A percentile compares a stretch with the other conserved stretches of the same genome.
phyloP scores from a whole-genome alignment of 176 grass and related monocot species.

The Ensete glaucum region DNA sequence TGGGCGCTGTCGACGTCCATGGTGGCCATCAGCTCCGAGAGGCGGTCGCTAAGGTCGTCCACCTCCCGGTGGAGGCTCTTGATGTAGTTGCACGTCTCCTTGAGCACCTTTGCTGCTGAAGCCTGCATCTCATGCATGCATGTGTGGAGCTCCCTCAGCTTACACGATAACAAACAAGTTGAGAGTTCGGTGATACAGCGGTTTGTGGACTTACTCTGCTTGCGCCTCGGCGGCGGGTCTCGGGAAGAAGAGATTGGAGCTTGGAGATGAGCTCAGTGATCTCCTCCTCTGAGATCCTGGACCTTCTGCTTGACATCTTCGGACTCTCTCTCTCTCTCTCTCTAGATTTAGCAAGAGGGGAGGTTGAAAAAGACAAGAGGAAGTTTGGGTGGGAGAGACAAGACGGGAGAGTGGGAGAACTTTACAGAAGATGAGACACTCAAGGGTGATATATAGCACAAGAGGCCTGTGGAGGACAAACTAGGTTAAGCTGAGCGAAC shows the following conservation, averaged over 20 bases:
- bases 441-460: too few species aligned
- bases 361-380: neutral
- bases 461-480: too few species aligned
- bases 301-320: constrained; percentile 42
- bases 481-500: too few species aligned
- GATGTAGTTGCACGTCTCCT: constrained; percentile 79
- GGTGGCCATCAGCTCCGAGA: constrained; percentile 54
- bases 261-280: constrained; percentile 70
- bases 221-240: constrained; percentile 17
- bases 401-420: neutral
- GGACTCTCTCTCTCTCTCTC: too few species aligned
- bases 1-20: constrained; percentile 48
- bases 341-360: neutral
- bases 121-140: constrained; percentile 23
- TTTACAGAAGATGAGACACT: neutral
- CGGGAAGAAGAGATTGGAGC: constrained; percentile 56
- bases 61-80: constrained; percentile 78
- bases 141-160: neutral
- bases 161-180: neutral
- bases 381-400: neutral
- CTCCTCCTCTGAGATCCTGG: constrained; percentile 54
- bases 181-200: neutral
- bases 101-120: constrained; percentile 54
- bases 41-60: constrained; percentile 57
- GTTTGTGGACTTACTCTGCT: constrained; percentile 25